Conservation (phyloP, 78 protist genomes). For the Dictyostelium capitatum region DNA sequence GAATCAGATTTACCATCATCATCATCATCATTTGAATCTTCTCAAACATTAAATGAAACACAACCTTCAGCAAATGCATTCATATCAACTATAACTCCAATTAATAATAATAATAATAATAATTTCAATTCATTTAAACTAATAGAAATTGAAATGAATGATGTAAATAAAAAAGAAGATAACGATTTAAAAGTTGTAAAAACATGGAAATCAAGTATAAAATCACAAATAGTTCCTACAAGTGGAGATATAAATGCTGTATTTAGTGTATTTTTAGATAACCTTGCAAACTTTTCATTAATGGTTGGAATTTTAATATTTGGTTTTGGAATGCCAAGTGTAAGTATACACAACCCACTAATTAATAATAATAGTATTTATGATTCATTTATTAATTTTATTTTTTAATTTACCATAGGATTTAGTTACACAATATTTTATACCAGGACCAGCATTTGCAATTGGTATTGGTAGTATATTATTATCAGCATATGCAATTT, state of each 20-base stretch:
- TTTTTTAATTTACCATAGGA: background rate
- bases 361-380: too few relatives aligned
- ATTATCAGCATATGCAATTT: conserved; percentile 44
- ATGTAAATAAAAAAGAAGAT: too few relatives aligned
- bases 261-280: conserved; percentile 50
- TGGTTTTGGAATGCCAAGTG: conserved; percentile 57
- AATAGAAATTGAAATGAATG: too few relatives aligned
- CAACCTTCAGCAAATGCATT: too few relatives aligned
- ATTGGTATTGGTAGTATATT: conserved; percentile 51
- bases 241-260: conserved; percentile 63
- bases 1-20: too few relatives aligned
- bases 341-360: background rate
- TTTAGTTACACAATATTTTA: conserved; percentile 40
- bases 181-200: too few relatives aligned
- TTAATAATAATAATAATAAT: too few relatives aligned
- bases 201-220: too few relatives aligned
- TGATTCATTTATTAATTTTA: background rate
- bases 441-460: conserved; percentile 71
- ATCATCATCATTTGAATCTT: too few relatives aligned
- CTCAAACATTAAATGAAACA: too few relatives aligned
- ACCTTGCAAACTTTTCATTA: conserved; percentile 61
- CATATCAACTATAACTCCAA: too few relatives aligned
- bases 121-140: too few relatives aligned
- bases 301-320: conserved; percentile 32
- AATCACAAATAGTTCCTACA: background rate